Percentiles rank a stretch among this genome's conserved stretches.
phyloP scores from a whole-genome alignment of 139 green algal genomes.

The Tetradesmus obliquus region DNA sequence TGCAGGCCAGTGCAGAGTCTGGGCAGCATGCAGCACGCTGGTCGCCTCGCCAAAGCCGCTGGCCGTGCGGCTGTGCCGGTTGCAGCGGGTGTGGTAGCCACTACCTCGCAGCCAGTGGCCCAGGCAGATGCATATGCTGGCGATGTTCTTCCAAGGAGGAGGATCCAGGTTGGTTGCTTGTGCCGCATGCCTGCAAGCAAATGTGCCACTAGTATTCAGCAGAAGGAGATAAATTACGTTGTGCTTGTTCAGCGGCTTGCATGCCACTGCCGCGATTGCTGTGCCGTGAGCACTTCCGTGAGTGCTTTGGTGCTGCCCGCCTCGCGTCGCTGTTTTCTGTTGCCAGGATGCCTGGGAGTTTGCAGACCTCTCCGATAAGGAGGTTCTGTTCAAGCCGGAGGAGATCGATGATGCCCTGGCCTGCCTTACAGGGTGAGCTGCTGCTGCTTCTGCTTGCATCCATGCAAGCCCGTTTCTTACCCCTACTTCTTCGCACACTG shows the following conservation, averaged over 20 bases:
- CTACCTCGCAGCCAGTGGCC: not conserved
- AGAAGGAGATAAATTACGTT: not conserved
- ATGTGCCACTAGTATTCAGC: not conserved
- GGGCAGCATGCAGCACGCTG: conserved; percentile 16
- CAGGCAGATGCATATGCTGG: conserved; percentile 1
- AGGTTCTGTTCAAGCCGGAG: conserved; percentile 28
- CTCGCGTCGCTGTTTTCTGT: not conserved
- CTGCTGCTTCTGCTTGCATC: not conserved
- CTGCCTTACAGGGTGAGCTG: conserved; percentile 6
- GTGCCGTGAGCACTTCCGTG: not conserved
- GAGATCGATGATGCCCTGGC: conserved; percentile 24
- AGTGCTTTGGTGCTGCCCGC: not conserved
- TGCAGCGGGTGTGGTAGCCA: not conserved
- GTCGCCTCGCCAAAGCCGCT: conserved; percentile 18
- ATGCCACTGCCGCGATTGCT: not conserved
- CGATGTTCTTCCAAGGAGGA: not conserved
- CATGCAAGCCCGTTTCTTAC: not conserved
- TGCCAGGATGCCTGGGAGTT: conserved; percentile 31
- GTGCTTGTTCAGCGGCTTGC: not conserved
- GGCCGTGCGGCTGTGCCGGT: conserved; percentile 2
- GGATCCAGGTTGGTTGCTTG: not conserved
- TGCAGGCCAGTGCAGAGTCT: not conserved
- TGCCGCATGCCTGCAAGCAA: not conserved
- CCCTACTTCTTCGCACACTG: not conserved
- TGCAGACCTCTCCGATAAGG: conserved; percentile 15